phyloP scores from a whole-genome alignment of 805 yeast genomes.

The Ogataea polymorpha region DNA sequence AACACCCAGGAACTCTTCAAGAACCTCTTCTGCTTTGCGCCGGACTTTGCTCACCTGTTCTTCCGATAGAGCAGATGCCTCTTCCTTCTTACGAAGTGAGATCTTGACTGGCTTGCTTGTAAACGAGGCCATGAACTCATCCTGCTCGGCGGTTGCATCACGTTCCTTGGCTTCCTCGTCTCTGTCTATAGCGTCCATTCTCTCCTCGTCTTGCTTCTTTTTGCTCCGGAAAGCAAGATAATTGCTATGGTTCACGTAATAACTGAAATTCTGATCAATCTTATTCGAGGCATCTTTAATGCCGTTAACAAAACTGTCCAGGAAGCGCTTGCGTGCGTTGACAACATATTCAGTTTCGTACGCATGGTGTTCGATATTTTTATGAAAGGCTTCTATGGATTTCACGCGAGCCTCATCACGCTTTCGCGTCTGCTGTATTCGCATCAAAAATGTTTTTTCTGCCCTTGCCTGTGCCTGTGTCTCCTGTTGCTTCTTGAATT shows the following conservation, averaged over 20 bases:
- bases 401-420: conserved; percentile 31
- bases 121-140: conserved; percentile 19
- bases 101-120: conserved; percentile 22
- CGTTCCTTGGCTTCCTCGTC: conserved; percentile 33
- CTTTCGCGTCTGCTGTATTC: conserved; percentile 20
- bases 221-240: conserved; percentile 40
- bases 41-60: conserved; percentile 27
- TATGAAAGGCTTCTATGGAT: conserved; percentile 34
- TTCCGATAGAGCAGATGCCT: neutral
- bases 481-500: conserved; percentile 20
- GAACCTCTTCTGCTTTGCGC: conserved; percentile 37
- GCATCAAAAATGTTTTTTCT: conserved; percentile 15
- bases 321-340: conserved; percentile 23
- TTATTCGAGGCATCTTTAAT: conserved; percentile 27
- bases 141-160: conserved; percentile 11
- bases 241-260: conserved; percentile 41
- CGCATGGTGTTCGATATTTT: conserved; percentile 26
- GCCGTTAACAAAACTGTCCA: conserved; percentile 29
- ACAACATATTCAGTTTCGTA: conserved; percentile 22
- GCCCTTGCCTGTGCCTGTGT: conserved; percentile 18
- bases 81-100: conserved; percentile 19
- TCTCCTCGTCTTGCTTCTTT: conserved; percentile 41
- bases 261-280: conserved; percentile 33
- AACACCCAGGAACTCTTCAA: conserved; percentile 53
- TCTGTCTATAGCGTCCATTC: conserved; percentile 39